Conservation (phyloP, 164 flowering plant genomes). For the Chloranthus sessilifolius region DNA sequence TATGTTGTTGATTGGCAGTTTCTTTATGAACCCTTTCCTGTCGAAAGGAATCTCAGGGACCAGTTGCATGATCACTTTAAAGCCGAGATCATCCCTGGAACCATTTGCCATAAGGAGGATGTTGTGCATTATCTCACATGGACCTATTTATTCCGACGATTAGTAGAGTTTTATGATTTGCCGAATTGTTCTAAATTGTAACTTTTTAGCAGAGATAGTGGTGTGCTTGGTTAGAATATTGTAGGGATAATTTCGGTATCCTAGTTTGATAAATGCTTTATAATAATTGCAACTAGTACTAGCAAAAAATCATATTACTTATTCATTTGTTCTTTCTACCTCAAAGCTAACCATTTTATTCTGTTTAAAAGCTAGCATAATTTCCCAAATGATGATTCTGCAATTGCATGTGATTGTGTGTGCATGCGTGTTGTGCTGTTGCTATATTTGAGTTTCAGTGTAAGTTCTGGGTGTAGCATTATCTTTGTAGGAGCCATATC, state of each 20-base stretch:
- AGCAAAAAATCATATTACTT: too few species aligned
- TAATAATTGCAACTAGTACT: too few species aligned
- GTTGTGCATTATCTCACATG: conserved; percentile 96
- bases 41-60: conserved; percentile 93
- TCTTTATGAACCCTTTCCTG: conserved; percentile 97
- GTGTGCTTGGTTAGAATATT: neutral
- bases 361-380: too few species aligned
- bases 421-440: too few species aligned
- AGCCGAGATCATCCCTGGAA: conserved; percentile 95
- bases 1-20: conserved; percentile 69
- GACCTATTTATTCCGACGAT: conserved; percentile 92
- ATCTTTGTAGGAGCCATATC: too few species aligned
- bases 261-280: conserved; percentile 2
- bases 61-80: conserved; percentile 85
- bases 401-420: too few species aligned
- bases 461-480: too few species aligned
- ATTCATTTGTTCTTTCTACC: neutral
- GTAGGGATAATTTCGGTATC: neutral
- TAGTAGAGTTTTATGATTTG: conserved; percentile 67
- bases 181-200: too few species aligned
- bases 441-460: too few species aligned
- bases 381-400: too few species aligned
- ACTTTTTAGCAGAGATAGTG: too few species aligned
- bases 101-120: conserved; percentile 87
- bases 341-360: too few species aligned